These are phyloP conservation scores for Galerina sulciceps DNA, from an alignment of 768 basidiomycete genomes.

Conservation along the genomic window DNA sequence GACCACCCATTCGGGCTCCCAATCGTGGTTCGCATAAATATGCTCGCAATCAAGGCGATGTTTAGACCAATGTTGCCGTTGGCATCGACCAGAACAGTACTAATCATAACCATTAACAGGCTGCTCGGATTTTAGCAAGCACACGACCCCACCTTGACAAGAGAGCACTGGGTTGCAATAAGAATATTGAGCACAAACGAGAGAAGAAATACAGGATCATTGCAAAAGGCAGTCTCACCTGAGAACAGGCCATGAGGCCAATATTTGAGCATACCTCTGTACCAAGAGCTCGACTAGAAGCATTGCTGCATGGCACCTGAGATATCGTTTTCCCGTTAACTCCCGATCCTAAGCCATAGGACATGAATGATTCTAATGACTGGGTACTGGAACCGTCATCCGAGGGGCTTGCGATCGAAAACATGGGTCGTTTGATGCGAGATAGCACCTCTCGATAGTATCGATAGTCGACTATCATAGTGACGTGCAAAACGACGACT, in stretches of 20 bases:
- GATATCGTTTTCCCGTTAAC: slow-evolving; percentile 13
- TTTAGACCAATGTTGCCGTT: slow-evolving; percentile 37
- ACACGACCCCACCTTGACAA: slow-evolving; percentile 20
- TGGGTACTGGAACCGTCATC: slow-evolving; percentile 11
- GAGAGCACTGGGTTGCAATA: slow-evolving; percentile 15
- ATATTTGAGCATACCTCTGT: slow-evolving; percentile 15
- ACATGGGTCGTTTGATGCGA: slow-evolving; percentile 22
- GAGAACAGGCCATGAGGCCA: slow-evolving; percentile 32
- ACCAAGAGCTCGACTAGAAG: slow-evolving; percentile 7
- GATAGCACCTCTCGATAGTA: slow-evolving; percentile 27
- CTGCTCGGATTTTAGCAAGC: no score
- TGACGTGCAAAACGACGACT: neutral
- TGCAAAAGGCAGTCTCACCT: slow-evolving; percentile 18
- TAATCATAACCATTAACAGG: slow-evolving; percentile 7
- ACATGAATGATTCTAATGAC: slow-evolving; percentile 29
- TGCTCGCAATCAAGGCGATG: slow-evolving; percentile 40
- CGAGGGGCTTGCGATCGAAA: slow-evolving; percentile 15
- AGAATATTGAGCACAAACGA: no score
- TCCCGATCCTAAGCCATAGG: slow-evolving; percentile 34
- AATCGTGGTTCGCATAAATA: slow-evolving; percentile 26
- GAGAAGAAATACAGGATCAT: no score
- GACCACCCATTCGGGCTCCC: slow-evolving; percentile 38
- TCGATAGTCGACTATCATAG: slow-evolving; percentile 24
- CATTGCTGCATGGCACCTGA: slow-evolving; percentile 26
- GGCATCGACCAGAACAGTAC: slow-evolving; percentile 41